Percentiles rank a stretch among this genome's conserved stretches.
Evolutionary conservation across 1,284 basidiomycete genomes (phyloP).

Genomic region (Malassezia psittaci): DNA sequence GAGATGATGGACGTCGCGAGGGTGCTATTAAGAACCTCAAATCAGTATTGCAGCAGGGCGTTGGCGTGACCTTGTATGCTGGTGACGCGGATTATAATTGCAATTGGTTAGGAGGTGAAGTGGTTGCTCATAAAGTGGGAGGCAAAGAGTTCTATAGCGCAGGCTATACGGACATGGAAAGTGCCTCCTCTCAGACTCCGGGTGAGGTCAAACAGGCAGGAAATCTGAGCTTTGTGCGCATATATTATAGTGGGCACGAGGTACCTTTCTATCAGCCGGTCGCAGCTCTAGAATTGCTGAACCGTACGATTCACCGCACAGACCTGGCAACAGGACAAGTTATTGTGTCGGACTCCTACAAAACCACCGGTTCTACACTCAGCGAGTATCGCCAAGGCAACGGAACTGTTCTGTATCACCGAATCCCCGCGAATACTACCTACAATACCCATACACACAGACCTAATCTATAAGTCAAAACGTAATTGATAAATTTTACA

Average conservation of each 20-base stretch:
- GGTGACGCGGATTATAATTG: slow-evolving; percentile 37
- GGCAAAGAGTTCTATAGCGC: slow-evolving; percentile 20
- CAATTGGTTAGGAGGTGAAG: slow-evolving; percentile 26
- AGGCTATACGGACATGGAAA: slow-evolving; percentile 22
- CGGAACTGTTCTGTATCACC: slow-evolving; percentile 20
- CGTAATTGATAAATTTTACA: too few species aligned
- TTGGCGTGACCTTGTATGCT: slow-evolving; percentile 25
- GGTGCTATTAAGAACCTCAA: slow-evolving; percentile 23
- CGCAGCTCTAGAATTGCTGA: slow-evolving; percentile 23
- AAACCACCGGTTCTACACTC: neutral
- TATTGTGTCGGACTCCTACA: neutral
- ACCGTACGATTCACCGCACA: slow-evolving; percentile 20
- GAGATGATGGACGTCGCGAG: slow-evolving; percentile 24
- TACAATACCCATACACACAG: slow-evolving; percentile 21
- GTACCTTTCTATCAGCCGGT: slow-evolving; percentile 33
- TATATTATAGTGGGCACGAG: slow-evolving; percentile 32
- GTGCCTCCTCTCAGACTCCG: slow-evolving; percentile 14
- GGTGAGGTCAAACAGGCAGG: slow-evolving; percentile 29
- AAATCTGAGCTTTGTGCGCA: slow-evolving; percentile 24
- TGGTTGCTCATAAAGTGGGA: slow-evolving; percentile 21
- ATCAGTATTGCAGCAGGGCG: slow-evolving; percentile 21
- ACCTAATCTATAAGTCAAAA: neutral
- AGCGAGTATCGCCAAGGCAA: neutral
- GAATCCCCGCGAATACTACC: slow-evolving; percentile 14
- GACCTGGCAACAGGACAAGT: slow-evolving; percentile 25